Evolutionary conservation across 1,139 yeast species (phyloP).

Genomic region (Taphrina betulina): DNA sequence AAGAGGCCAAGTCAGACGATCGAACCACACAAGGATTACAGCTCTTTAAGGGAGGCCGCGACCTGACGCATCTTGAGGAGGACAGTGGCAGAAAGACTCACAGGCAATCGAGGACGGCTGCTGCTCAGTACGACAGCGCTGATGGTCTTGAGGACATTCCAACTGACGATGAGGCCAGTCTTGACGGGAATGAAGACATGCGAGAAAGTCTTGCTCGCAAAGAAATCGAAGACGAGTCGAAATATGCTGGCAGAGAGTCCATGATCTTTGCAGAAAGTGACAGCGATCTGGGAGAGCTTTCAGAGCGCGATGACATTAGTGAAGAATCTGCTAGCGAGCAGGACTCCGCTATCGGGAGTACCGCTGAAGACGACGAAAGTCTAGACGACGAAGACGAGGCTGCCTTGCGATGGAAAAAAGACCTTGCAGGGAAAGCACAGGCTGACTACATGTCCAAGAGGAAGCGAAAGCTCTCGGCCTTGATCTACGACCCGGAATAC

Average conservation of each 20-base stretch:
- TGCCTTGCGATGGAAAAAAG: conserved; percentile 48
- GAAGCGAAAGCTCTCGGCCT: conserved; percentile 76
- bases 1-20: conserved; percentile 63
- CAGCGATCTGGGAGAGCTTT: conserved; percentile 48
- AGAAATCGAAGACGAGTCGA: conserved; percentile 37
- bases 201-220: conserved; percentile 27
- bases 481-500: conserved; percentile 62
- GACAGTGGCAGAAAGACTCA: conserved; percentile 47
- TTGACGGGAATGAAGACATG: conserved; percentile 38
- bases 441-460: conserved; percentile 44
- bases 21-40: conserved; percentile 68
- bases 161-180: conserved; percentile 36
- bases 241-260: conserved; percentile 18
- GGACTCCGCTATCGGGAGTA: not conserved
- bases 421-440: conserved; percentile 43
- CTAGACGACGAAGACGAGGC: conserved; percentile 45
- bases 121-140: conserved; percentile 47
- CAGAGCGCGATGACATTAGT: conserved; percentile 40
- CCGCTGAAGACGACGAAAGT: conserved; percentile 38
- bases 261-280: conserved; percentile 49
- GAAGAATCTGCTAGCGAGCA: conserved; percentile 20
- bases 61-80: conserved; percentile 45
- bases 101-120: conserved; percentile 38
- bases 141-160: conserved; percentile 31
- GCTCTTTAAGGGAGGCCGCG: conserved; percentile 55